Conservation (phyloP, 2,329 filamentous ascomycete species). For the Monilinia fructigena region DNA sequence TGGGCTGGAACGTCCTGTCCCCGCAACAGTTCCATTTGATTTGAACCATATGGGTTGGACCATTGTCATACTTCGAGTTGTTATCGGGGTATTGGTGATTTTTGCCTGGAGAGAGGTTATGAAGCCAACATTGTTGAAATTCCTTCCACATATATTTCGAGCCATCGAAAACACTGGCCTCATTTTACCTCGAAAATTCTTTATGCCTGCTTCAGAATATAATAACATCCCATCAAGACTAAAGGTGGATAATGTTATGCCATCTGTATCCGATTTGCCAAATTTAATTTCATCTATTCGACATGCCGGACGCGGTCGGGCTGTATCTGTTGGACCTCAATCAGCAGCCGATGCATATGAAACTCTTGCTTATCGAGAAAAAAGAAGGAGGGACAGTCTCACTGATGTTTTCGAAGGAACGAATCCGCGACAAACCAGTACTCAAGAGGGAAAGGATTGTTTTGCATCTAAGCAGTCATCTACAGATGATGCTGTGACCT, state of each 20-base stretch:
- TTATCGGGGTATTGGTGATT: constrained; percentile 78
- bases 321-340: constrained; percentile 88
- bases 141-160: constrained; percentile 83
- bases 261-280: constrained; percentile 83
- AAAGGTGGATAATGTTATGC: constrained; percentile 83
- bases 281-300: constrained; percentile 78
- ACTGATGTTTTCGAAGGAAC: constrained; percentile 30
- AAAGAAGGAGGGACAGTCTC: constrained; percentile 59
- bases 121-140: constrained; percentile 77
- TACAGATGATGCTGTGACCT: constrained; percentile 33
- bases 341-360: constrained; percentile 97
- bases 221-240: constrained; percentile 73
- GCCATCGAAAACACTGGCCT: constrained; percentile 77
- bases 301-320: constrained; percentile 72
- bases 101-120: constrained; percentile 88
- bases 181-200: constrained; percentile 83
- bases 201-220: constrained; percentile 87
- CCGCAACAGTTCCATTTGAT: constrained; percentile 61
- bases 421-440: constrained; percentile 26
- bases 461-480: constrained; percentile 24
- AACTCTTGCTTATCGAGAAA: constrained; percentile 85
- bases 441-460: constrained; percentile 25
- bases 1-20: constrained; percentile 53
- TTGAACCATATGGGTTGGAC: constrained; percentile 65
- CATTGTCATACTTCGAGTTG: constrained; percentile 63